Evolutionary conservation across 768 basidiomycete species (phyloP).

Genomic region (Gloeopeniophorella convolvens): DNA sequence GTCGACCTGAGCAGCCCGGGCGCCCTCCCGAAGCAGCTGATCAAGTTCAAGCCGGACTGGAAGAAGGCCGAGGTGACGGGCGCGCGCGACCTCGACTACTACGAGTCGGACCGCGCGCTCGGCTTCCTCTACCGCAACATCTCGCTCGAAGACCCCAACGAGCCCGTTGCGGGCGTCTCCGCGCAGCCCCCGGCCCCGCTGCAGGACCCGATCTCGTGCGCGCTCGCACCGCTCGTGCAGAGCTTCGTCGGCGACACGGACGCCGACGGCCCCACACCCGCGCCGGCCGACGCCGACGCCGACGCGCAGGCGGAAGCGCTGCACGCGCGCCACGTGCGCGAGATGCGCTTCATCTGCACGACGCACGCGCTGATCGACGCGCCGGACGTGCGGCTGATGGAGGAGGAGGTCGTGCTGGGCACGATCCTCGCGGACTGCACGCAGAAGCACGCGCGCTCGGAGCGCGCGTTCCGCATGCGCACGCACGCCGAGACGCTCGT

Average conservation of each 20-base stretch:
- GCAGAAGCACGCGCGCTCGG: conserved; percentile 52
- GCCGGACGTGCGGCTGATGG: conserved; percentile 49
- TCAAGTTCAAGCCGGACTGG: conserved; percentile 76
- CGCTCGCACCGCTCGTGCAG: conserved; percentile 1
- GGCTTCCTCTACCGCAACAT: conserved; percentile 67
- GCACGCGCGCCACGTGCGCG: conserved; percentile 51
- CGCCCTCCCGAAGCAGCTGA: conserved; percentile 46
- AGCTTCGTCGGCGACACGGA: neutral
- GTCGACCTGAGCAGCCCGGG: conserved; percentile 43
- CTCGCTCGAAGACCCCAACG: conserved; percentile 34
- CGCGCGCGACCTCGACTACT: conserved; percentile 58
- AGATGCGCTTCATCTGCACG: conserved; percentile 62
- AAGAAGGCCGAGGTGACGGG: conserved; percentile 37
- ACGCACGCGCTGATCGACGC: conserved; percentile 59
- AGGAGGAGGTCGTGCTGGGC: conserved; percentile 71
- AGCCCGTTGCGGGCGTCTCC: conserved; percentile 14
- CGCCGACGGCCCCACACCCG: too few relatives aligned
- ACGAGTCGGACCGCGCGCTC: conserved; percentile 62
- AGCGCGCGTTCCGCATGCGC: conserved; percentile 57
- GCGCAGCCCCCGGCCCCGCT: neutral
- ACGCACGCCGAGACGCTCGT: conserved; percentile 49
- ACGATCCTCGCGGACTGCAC: conserved; percentile 67
- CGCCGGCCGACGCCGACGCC: neutral
- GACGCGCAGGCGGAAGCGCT: conserved; percentile 19
- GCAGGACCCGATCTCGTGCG: conserved; percentile 1